Base-by-base conservation (phyloP, 441 rosid species). In the Populus hybrid region DNA sequence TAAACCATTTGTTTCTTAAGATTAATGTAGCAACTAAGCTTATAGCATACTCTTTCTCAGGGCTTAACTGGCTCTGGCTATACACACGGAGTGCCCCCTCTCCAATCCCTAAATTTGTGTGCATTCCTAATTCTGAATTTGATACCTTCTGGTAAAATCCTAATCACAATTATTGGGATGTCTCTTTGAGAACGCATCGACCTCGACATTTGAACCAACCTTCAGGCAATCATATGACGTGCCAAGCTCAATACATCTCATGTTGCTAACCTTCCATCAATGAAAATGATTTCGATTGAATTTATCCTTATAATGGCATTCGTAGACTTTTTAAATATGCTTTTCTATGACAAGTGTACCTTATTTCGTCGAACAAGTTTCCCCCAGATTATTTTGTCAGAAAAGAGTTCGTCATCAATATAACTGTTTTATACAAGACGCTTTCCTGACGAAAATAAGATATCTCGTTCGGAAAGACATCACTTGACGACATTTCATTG, bases 181-280 rank as follows among this genome's bases (percentile, higher is more conserved):
- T 11, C 40, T 61, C 12, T 53, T 71, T 50, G 23, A 65, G 18
- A 50, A 14, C 34, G 24, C 12, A 21, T 61, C 36, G 71, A 23
- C 38, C 63, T 74, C 14, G 10, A 65, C 70, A 50, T 78, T 75
- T 76, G 67, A 81, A 72, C 81, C 73, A 59, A 24, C 63, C 10
- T 76, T 9, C 0, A 42, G 50, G 14, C 50, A 11, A 42, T 42
- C 14, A 42, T 42, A 42, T 9, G 42, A 38, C 46, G 46, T 38
- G 46, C 46, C 46, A 38, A 9, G 46, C 46, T 38, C 46, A 38
- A 38, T 9, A 38, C 46, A 38, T 38, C 12, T 38, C 46, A 9
- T 9, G 46, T 38, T 38, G 46, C 46, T 38, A 8, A 38, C 12
- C 46, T 38, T 38, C 46, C 46, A 1, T 42, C 1, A 42, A 10